These are phyloP conservation scores for Drechslera avenae DNA, from an alignment of 2,329 filamentous ascomycete genomes.

Conservation along the genomic window DNA sequence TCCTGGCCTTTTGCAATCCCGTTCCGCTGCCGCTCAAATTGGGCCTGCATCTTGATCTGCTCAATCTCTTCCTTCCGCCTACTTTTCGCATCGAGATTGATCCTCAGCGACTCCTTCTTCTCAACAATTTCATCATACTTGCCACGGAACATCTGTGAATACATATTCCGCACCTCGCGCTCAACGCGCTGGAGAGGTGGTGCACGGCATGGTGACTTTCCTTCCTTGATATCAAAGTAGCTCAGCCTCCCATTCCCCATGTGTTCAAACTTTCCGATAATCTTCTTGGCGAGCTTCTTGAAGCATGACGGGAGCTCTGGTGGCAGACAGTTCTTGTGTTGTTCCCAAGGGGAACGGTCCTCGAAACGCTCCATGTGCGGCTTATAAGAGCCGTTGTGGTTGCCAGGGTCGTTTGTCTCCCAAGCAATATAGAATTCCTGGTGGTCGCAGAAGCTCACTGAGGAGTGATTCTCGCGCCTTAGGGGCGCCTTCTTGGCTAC, in stretches of 20 bases:
- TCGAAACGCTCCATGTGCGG: neutral
- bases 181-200: neutral
- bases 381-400: constrained; percentile 8
- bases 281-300: constrained; percentile 1
- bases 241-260: neutral
- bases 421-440: constrained; percentile 7
- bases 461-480: neutral
- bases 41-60: neutral
- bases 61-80: neutral
- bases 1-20: neutral
- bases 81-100: neutral
- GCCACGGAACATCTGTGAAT: constrained; percentile 1
- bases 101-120: neutral
- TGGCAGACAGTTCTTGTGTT: neutral
- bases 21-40: neutral
- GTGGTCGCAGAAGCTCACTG: constrained; percentile 8
- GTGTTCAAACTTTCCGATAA: neutral
- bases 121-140: neutral
- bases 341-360: neutral
- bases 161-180: constrained; percentile 8
- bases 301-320: neutral
- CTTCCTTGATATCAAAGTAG: neutral
- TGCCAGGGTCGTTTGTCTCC: constrained; percentile 7
- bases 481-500: neutral
- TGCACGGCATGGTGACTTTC: neutral